Base-by-base conservation (phyloP, 169 alveolate species). In the Cryptosporidium muris region DNA sequence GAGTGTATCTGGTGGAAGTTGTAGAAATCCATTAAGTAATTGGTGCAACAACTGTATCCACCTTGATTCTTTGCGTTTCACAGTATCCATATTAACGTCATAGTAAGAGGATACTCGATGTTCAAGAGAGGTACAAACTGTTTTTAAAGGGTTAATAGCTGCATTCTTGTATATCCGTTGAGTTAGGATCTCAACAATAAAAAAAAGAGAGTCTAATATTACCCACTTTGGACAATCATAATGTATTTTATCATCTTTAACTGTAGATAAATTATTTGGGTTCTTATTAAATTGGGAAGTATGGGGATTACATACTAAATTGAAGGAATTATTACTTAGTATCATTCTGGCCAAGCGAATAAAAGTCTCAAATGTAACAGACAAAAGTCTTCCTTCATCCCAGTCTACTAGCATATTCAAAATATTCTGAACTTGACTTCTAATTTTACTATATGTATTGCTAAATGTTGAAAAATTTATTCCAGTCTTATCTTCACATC, bases 1-100 rank as follows among this genome's bases (percentile, higher is more conserved):
- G 4, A 52, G 36, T 5, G 51, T 54, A 34, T 40, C n/a, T 8
- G 51, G 43, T 40, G 63, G n/a, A 38, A 66, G 53, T 3, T 66
- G 63, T 51, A 66, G 25, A 34, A 66, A 52, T 0, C 81, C 81
- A 40, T 53, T 52, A 25, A 66, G 12, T 3, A 66, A 43, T 11
- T 51, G 51, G 14, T 51, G 54, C n/a, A 66, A 14, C n/a, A 53
- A 66, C 2, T 7, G n/a, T 40, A 66, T 51, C 81, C 81, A 66
- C 3, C 2, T 16, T 40, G 51, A 52, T 25, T 40, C 38, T 53
- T 66, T 60, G 9, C 25, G 25, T 25, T 25, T 49, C 54, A 49
- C 8, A 49, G 2, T 49, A 49, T 1, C 2, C 37, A 5, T 9
- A 42, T 37, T 36, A 4, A 8, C 14, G 3, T 2, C 8, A n/a